phyloP scores from a whole-genome alignment of 2,329 filamentous ascomycete genomes.

The Colletotrichum shisoi region DNA sequence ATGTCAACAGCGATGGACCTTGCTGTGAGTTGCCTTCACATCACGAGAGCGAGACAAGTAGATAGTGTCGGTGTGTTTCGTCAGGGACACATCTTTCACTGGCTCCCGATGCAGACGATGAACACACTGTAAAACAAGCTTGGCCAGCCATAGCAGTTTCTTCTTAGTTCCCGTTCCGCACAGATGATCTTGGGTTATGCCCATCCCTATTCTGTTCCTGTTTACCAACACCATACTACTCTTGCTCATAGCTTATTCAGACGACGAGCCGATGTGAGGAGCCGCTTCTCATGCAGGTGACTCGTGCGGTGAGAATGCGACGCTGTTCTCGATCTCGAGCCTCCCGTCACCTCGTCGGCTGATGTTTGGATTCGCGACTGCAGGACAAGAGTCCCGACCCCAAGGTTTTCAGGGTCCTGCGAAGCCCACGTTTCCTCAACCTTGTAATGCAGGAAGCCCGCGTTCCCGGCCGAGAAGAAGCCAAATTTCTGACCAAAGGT shows the following conservation, averaged over 20 bases:
- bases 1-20: constrained; percentile 25
- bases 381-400: constrained; percentile 3
- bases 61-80: neutral
- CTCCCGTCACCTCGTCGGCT: constrained; percentile 22
- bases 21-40: neutral
- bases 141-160: constrained; percentile 13
- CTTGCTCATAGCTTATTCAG: constrained; percentile 28
- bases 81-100: constrained; percentile 1
- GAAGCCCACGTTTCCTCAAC: constrained; percentile 8
- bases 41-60: neutral
- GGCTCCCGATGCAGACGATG: neutral
- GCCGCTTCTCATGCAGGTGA: constrained; percentile 22
- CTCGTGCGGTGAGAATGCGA: constrained; percentile 24
- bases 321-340: constrained; percentile 26
- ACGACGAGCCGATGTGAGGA: constrained; percentile 18
- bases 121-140: constrained; percentile 19
- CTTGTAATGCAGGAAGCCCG: constrained; percentile 20
- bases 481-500: neutral
- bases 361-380: constrained; percentile 22
- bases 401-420: constrained; percentile 29
- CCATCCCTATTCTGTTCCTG: constrained; percentile 3
- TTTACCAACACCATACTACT: neutral
- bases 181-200: constrained; percentile 19
- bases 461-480: constrained; percentile 16
- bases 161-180: constrained; percentile 34